Conservation (phyloP, 768 basidiomycete species). For the Lactifluus pinguis region DNA sequence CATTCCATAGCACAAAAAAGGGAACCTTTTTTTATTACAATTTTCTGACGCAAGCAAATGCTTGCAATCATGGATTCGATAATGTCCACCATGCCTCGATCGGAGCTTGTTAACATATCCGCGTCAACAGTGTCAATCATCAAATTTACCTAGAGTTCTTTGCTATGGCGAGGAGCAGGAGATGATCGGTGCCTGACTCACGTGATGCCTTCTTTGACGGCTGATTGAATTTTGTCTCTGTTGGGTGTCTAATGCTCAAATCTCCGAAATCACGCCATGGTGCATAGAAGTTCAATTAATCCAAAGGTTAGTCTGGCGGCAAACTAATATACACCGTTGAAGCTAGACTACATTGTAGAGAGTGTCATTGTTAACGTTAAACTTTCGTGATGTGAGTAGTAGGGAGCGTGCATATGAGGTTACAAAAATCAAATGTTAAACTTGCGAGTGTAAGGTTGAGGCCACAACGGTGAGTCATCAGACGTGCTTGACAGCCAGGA, state of each 20-base stretch:
- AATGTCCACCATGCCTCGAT: no score
- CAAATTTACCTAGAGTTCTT: no score
- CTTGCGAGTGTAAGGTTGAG: background rate
- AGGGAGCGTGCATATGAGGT: background rate
- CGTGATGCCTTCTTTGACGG: background rate
- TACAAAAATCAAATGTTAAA: background rate
- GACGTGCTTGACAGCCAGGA: conserved; percentile 16
- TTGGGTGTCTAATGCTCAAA: background rate
- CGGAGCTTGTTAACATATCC: no score
- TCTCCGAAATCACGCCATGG: no score
- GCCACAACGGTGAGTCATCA: background rate
- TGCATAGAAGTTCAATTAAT: background rate
- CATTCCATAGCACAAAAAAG: no score
- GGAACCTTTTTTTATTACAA: no score
- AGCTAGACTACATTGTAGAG: background rate
- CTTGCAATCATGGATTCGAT: no score
- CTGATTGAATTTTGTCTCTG: background rate
- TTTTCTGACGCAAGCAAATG: no score
- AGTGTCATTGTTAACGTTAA: background rate
- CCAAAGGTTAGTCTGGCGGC: background rate
- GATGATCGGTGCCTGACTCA: background rate
- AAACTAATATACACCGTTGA: background rate
- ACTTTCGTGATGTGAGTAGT: background rate
- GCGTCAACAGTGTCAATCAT: no score
- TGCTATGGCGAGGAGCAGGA: no score